These are phyloP conservation scores for Adansonia madagascariensis DNA, from an alignment of 441 rosid genomes.

Conservation along the genomic window DNA sequence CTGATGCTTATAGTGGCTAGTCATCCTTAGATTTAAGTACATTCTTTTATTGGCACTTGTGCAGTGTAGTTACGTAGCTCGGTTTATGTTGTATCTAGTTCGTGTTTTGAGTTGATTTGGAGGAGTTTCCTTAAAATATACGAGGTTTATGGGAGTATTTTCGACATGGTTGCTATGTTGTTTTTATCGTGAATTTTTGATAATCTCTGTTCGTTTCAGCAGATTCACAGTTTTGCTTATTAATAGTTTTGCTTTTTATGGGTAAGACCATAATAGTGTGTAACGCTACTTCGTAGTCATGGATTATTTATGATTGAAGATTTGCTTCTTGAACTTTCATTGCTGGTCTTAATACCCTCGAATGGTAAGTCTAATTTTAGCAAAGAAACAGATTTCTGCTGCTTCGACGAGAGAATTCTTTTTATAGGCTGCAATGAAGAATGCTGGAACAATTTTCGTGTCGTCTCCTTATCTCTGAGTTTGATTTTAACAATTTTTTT, in stretches of 20 bases:
- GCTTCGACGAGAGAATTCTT: not conserved
- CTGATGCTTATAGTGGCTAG: constrained; percentile 17
- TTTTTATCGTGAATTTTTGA: not conserved
- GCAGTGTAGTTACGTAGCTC: constrained; percentile 20
- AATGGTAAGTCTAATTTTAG: not conserved
- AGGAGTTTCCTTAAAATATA: not conserved
- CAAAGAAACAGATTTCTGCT: not conserved
- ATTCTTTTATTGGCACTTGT: not conserved
- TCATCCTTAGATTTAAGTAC: not conserved
- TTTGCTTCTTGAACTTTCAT: not conserved
- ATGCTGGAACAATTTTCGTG: not conserved
- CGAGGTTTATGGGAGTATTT: not conserved
- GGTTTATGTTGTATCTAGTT: constrained; percentile 27
- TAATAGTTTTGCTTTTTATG: not conserved
- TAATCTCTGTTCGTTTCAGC: not conserved
- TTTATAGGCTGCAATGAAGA: not conserved
- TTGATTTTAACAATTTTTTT: too few species aligned
- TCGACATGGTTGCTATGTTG: not conserved
- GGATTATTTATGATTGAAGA: constrained; percentile 1
- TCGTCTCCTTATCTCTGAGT: too few species aligned
- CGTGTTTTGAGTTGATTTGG: not conserved
- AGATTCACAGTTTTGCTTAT: not conserved
- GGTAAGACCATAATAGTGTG: not conserved
- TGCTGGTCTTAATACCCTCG: too few species aligned
- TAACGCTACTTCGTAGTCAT: not conserved